Evolutionary conservation across 352 stramenopile species (phyloP).

Genomic region (Pythium apleroticum): DNA sequence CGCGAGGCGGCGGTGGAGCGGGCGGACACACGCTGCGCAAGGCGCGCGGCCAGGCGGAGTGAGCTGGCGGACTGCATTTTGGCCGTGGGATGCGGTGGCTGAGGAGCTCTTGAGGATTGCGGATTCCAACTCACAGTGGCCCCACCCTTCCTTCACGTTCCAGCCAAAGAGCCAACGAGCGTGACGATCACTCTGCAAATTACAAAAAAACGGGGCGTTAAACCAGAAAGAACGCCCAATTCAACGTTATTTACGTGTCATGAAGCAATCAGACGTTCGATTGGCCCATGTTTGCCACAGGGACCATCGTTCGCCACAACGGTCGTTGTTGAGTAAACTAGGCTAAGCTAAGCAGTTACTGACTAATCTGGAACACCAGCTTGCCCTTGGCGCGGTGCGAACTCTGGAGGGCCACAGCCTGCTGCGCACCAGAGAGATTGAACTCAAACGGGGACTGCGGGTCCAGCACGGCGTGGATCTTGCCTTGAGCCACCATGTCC

Average conservation of each 20-base stretch:
- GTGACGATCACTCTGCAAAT: constrained; percentile 16
- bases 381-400: constrained; percentile 81
- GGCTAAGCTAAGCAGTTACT: not conserved
- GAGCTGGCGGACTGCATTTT: constrained; percentile 17
- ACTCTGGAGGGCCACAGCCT: constrained; percentile 54
- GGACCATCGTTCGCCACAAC: constrained; percentile 28
- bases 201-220: constrained; percentile 24
- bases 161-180: constrained; percentile 8
- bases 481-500: constrained; percentile 44
- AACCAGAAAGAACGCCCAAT: constrained; percentile 12
- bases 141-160: constrained; percentile 23
- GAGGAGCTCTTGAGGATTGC: constrained; percentile 10
- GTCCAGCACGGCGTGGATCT: constrained; percentile 65
- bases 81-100: not conserved
- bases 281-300: constrained; percentile 1
- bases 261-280: constrained; percentile 14
- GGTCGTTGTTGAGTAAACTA: not conserved
- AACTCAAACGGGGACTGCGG: constrained; percentile 60
- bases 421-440: constrained; percentile 47
- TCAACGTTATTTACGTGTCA: not conserved
- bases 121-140: constrained; percentile 2
- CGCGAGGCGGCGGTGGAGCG: constrained; percentile 13
- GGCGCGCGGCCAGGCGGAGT: constrained; percentile 11
- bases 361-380: constrained; percentile 59
- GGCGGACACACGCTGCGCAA: constrained; percentile 8